Evolutionary conservation across 305 asterid species (phyloP), one percentile per base, ranked within the genome.

Genomic region (Fraxinus ornus): DNA sequence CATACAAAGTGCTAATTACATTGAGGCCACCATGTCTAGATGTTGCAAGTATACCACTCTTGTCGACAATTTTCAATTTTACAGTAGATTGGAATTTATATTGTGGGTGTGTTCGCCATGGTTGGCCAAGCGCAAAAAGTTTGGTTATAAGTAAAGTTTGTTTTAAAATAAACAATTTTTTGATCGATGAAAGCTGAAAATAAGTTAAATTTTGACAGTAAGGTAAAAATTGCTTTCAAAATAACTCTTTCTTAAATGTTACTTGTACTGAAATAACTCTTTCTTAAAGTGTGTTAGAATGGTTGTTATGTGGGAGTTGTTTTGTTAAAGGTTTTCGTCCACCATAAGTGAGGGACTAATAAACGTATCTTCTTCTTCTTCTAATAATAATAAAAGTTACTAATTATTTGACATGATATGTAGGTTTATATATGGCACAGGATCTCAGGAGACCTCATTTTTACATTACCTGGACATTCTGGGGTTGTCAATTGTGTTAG

Each of bases 401-500:
- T 21, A 62, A 62, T 62, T 62, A 62, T 22, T 62, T 55, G 71
- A 62, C 71, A 7, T 62, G 71, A 62, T 19, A 22, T 82, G 76
- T 83, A 93, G 97, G 92, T 94, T 86, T 92, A 89, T 74, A 86
- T 72, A 36, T 10, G 39, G 47, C 7, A 37, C 62, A 2, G 35
- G 10, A 3, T 75, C 9, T 75, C 21, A 12, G 17, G 62, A 10
- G 19, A 10, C 64, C 93, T 87, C 30, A 79, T 91, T 26, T 71
- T 79, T 73, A 82, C 85, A 2, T 77, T 95, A 82, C 87, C 87
- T 0, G 95, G 97, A 78, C 97, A 93, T 82, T 77, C 94, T 24
- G 95, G 94, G 39, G 82, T 92, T 0, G 97, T 93, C 15, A 93
- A 93, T 90, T 91, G 98, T 49, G 98, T 95, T 37, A 93, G 97